Percentiles rank a stretch among this genome's conserved stretches.
Evolutionary conservation across 768 basidiomycete species (phyloP).

Genomic region (Naematelia aurantialba): DNA sequence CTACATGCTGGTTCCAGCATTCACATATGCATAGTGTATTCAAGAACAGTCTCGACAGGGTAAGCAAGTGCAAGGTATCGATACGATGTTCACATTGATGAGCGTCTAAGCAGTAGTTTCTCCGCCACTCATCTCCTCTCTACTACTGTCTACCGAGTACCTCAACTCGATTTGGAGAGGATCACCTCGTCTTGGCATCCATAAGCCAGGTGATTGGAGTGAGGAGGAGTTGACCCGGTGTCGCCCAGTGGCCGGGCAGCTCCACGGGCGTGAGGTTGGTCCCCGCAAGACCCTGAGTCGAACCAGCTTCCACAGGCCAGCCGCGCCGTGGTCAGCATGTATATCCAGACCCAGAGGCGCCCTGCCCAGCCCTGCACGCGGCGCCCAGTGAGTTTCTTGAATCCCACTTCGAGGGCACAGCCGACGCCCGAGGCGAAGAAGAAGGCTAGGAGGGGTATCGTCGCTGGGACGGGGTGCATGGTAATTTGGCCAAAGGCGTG

Average conservation of each 20-base stretch:
- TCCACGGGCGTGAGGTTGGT: conserved; percentile 18
- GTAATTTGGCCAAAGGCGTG: conserved; percentile 43
- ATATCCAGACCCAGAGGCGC: conserved; percentile 39
- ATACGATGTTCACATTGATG: not conserved
- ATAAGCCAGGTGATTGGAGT: not conserved
- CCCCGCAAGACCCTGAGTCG: conserved; percentile 39
- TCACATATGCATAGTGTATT: no score
- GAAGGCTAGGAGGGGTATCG: conserved; percentile 26
- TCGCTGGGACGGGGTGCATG: conserved; percentile 33
- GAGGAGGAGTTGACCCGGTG: not conserved
- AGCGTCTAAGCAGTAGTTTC: no score
- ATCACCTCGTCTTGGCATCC: no score
- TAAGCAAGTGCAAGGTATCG: not conserved
- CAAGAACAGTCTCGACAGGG: not conserved
- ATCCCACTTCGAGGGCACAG: conserved; percentile 34
- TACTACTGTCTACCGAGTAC: no score
- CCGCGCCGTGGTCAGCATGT: conserved; percentile 19
- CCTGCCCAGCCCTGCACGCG: conserved; percentile 37
- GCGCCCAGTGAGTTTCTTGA: conserved; percentile 36
- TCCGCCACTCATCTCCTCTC: not conserved
- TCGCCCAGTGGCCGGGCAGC: not conserved
- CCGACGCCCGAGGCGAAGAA: conserved; percentile 41
- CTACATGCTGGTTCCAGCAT: no score
- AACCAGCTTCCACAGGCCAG: conserved; percentile 30
- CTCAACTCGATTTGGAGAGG: no score